Percentiles rank a stretch among this genome's conserved stretches.
Conservation (phyloP, 1,139 yeast genomes). For the Yamadazyma oceani region DNA sequence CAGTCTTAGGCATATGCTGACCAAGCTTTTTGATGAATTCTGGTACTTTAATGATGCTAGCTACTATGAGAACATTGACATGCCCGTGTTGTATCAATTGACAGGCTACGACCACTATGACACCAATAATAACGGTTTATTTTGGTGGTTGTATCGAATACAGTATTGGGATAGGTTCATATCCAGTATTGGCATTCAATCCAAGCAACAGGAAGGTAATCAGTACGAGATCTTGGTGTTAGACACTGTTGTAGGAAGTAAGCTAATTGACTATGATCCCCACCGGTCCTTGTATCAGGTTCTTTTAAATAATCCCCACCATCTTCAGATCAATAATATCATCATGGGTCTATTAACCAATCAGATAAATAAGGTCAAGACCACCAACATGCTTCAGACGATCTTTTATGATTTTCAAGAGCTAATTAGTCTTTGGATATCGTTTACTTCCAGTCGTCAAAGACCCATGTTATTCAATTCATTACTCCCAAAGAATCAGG, state of each 20-base stretch:
- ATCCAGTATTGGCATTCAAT: constrained; percentile 13
- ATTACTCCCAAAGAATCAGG: constrained; percentile 30
- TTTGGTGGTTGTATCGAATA: constrained; percentile 28
- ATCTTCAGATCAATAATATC: constrained; percentile 25
- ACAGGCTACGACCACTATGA: constrained; percentile 13
- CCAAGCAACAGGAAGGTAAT: constrained; percentile 8
- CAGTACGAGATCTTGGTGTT: constrained; percentile 14
- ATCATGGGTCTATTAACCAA: constrained; percentile 21
- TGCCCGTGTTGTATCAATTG: constrained; percentile 17
- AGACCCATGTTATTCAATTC: constrained; percentile 28
- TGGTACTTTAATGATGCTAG: constrained; percentile 24
- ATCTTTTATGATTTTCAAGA: background rate
- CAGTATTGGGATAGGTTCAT: constrained; percentile 36
- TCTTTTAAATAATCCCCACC: constrained; percentile 19
- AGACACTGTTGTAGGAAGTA: constrained; percentile 7
- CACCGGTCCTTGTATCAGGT: constrained; percentile 4
- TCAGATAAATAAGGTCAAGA: constrained; percentile 10
- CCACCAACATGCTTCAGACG: background rate
- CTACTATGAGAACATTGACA: constrained; percentile 20
- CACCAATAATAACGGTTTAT: constrained; percentile 15
- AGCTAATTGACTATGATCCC: constrained; percentile 4
- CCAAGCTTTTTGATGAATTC: constrained; percentile 25
- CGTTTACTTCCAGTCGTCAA: constrained; percentile 17
- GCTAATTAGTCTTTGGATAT: constrained; percentile 25
- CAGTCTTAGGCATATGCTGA: constrained; percentile 9